These are phyloP conservation scores for Fusarium siculi DNA, from an alignment of 2,329 filamentous ascomycete genomes.

Conservation along the genomic window DNA sequence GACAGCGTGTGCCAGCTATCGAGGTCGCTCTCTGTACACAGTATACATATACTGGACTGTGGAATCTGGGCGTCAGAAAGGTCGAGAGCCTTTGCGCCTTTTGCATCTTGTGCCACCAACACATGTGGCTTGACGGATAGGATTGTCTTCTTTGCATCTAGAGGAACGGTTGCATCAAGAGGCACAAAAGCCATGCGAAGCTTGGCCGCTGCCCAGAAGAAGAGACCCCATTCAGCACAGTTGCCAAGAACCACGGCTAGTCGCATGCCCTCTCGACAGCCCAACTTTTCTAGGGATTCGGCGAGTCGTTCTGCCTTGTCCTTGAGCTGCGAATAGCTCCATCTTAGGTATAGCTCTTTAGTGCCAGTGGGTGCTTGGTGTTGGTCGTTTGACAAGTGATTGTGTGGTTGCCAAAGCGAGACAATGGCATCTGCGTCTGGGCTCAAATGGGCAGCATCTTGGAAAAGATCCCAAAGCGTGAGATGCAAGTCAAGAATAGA, in stretches of 20 bases:
- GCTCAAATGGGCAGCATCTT: conserved; percentile 39
- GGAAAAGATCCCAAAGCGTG: conserved; percentile 49
- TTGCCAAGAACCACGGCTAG: conserved; percentile 50
- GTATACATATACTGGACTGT: conserved; percentile 28
- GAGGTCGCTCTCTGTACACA: conserved; percentile 35
- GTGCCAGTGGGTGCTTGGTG: not conserved
- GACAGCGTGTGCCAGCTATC: conserved; percentile 39
- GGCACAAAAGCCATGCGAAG: conserved; percentile 50
- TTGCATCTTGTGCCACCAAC: conserved; percentile 48
- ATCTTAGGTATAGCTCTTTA: conserved; percentile 38
- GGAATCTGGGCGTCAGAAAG: not conserved
- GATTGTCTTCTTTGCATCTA: conserved; percentile 41
- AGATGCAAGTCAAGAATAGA: conserved; percentile 43
- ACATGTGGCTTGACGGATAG: conserved; percentile 41
- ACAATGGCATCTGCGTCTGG: conserved; percentile 51
- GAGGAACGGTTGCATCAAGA: conserved; percentile 46
- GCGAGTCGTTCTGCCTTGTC: conserved; percentile 42
- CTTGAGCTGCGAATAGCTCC: conserved; percentile 47
- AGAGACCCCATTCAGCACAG: conserved; percentile 53
- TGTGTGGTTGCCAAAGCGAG: conserved; percentile 48
- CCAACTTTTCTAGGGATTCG: conserved; percentile 31
- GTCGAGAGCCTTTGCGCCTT: conserved; percentile 33
- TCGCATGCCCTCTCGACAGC: conserved; percentile 44
- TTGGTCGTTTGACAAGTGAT: conserved; percentile 2
- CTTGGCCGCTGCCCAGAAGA: conserved; percentile 51